A percentile compares a stretch with the other conserved stretches of the same genome.
Evolutionary conservation across 352 stramenopile species (phyloP).

Genomic region (Phytophthora sp.): DNA sequence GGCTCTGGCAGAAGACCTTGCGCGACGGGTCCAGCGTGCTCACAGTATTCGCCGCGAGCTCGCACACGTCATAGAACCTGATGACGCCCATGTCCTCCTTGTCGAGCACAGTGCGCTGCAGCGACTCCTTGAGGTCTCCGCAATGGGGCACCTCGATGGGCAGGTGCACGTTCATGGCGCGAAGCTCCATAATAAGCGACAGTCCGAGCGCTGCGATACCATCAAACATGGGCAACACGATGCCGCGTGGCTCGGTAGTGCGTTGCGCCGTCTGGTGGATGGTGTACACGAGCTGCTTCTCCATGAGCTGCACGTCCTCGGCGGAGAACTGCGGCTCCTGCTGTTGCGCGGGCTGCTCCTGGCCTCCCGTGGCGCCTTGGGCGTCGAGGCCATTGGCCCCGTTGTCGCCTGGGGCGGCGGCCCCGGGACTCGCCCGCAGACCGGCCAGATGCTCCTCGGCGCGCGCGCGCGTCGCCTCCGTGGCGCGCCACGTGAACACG

Average conservation of each 20-base stretch:
- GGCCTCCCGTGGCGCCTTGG: not conserved
- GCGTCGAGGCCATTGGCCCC: not conserved
- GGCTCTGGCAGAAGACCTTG: slow-evolving; percentile 57
- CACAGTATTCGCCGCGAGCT: slow-evolving; percentile 35
- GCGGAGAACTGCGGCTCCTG: slow-evolving; percentile 12
- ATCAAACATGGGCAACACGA: slow-evolving; percentile 66
- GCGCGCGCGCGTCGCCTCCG: slow-evolving; percentile 2
- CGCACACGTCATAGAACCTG: slow-evolving; percentile 67
- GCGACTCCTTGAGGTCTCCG: slow-evolving; percentile 47
- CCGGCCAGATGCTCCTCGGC: slow-evolving; percentile 22
- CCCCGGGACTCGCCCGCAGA: slow-evolving; percentile 4
- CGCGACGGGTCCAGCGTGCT: slow-evolving; percentile 32
- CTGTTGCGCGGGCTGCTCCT: slow-evolving; percentile 4
- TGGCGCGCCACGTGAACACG: slow-evolving; percentile 36
- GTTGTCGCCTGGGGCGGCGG: not conserved
- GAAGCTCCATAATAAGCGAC: slow-evolving; percentile 67
- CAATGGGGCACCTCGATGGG: slow-evolving; percentile 72
- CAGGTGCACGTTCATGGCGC: slow-evolving; percentile 48
- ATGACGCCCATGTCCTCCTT: slow-evolving; percentile 51
- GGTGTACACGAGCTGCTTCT: slow-evolving; percentile 42
- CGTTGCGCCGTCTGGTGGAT: slow-evolving; percentile 34
- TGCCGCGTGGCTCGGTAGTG: slow-evolving; percentile 47
- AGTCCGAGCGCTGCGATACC: slow-evolving; percentile 51
- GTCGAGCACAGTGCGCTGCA: slow-evolving; percentile 34
- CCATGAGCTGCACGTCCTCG: slow-evolving; percentile 26